Base-by-base conservation (phyloP, 2,329 filamentous ascomycete genomes). In the Ambrosiella xylebori region DNA sequence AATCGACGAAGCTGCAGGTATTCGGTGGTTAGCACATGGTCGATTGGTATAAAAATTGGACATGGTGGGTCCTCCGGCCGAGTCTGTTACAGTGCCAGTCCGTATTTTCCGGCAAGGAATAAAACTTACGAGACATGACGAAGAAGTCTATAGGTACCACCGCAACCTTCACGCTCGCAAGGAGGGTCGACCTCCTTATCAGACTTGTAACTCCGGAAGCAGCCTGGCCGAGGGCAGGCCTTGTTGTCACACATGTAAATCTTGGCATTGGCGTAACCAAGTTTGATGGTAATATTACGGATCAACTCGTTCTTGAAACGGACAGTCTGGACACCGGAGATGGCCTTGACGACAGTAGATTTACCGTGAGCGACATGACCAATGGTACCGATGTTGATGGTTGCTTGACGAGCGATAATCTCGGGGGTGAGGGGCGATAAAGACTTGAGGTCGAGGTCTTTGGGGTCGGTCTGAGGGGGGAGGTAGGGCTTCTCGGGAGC, bases 221-320 rank as follows among this genome's bases (percentile, higher is more conserved):
- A 97, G 65, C 86, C 90, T 63, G 93, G 93, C 66, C 93, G 81
- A 61, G 93, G 93, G 76, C 93, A 98, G 64, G 86, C 84, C 57
- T 76, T 71, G 73, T 88, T 96, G 73, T 96, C 88, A 73, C 93
- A 98, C 79, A 96, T 88, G 84, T 97, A 98, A 72, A 98, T 90
- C 75, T 98, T 97, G 66, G 93, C 93, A 72, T 98, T 98, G 71
- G 93, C 93, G 72, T 98, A 98, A 70, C 93, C 93, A 67, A 98
- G 81, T 82, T 98, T 98, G 78, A 98, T 98, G 67, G 93, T 98
- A 68, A 98, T 98, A 73, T 98, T 98, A 68, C 93, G 81, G 75
- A 97, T 94, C 74, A 96, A 76, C 75, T 98, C 93, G 76, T 97
- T 98, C 85, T 98, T 98, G 80, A 98, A 98, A 65, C 93, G 83